phyloP scores from a whole-genome alignment of 2,329 filamentous ascomycete species.

The Cladophialophora immunda region DNA sequence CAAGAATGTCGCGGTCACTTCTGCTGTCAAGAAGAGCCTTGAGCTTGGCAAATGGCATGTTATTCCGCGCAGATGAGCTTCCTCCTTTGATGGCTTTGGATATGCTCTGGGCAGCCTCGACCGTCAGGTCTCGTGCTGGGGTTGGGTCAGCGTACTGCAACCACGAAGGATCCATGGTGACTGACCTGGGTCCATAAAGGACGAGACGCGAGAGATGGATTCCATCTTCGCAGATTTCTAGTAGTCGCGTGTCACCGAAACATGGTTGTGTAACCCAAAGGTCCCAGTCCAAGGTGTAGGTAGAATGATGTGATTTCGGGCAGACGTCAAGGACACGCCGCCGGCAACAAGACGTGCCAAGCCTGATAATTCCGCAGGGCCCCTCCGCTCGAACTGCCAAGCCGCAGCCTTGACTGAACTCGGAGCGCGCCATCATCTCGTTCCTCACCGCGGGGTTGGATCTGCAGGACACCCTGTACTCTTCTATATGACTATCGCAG shows the following conservation, averaged over 20 bases:
- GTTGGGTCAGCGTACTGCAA: slow-evolving; percentile 39
- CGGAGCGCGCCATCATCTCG: neutral
- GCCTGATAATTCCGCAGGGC: neutral
- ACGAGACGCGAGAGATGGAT: slow-evolving; percentile 92
- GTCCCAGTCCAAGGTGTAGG: neutral
- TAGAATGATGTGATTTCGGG: neutral
- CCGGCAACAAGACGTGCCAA: neutral
- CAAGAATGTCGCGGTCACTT: slow-evolving; percentile 89
- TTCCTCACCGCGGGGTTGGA: neutral
- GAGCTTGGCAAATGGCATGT: slow-evolving; percentile 81
- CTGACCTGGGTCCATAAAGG: slow-evolving; percentile 88
- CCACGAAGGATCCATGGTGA: slow-evolving; percentile 36
- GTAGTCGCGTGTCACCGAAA: neutral
- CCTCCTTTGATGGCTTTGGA: slow-evolving; percentile 61
- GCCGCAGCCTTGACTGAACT: neutral
- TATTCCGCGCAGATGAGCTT: slow-evolving; percentile 68
- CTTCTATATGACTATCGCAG: neutral
- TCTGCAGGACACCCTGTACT: neutral
- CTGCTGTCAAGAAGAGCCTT: slow-evolving; percentile 95
- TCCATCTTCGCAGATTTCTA: slow-evolving; percentile 70
- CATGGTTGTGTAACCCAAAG: slow-evolving; percentile 19
- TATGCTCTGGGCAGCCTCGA: slow-evolving; percentile 94
- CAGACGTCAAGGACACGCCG: neutral
- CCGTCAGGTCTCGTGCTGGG: slow-evolving; percentile 90
- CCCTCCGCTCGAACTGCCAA: slow-evolving; percentile 9